These are phyloP conservation scores for Chlamydomonas sphaeroides DNA, from an alignment of 139 green algal genomes.

Conservation along the genomic window DNA sequence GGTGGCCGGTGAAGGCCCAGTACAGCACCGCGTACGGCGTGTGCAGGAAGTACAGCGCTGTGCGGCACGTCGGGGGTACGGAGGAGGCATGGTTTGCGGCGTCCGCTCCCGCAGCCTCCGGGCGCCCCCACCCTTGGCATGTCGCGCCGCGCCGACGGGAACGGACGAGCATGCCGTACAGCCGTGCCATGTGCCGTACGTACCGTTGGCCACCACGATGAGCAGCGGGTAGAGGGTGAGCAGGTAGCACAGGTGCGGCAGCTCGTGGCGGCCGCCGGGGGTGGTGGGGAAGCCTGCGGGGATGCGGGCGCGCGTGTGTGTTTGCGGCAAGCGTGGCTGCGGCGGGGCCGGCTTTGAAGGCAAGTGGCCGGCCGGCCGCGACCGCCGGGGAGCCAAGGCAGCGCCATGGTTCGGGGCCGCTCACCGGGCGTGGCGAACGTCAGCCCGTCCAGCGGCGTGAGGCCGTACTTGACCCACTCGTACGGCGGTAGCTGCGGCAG, in stretches of 20 bases:
- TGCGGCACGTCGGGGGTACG: background rate
- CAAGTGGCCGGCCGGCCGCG: no score
- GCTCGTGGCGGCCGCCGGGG: conserved; percentile 25
- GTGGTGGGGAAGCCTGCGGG: background rate
- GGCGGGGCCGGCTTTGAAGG: no score
- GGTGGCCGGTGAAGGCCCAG: conserved; percentile 7
- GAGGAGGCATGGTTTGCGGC: no score
- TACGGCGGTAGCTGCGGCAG: conserved; percentile 9
- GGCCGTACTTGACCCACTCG: conserved; percentile 22
- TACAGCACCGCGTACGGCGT: conserved; percentile 21
- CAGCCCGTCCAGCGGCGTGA: conserved; percentile 33
- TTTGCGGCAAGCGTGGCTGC: no score
- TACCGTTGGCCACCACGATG: background rate
- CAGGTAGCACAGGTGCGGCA: conserved; percentile 45
- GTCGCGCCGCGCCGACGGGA: no score
- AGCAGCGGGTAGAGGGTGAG: conserved; percentile 21
- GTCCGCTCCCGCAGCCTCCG: no score
- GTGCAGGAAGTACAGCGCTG: conserved; percentile 30
- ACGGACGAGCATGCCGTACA: no score
- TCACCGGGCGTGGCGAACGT: conserved; percentile 20
- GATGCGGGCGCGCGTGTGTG: no score
- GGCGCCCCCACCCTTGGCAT: no score
- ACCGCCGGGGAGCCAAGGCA: no score
- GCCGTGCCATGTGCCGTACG: no score
- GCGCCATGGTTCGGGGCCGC: no score